These are phyloP conservation scores for Posidonia australis DNA, from an alignment of 106 monocot genomes.

Conservation along the genomic window DNA sequence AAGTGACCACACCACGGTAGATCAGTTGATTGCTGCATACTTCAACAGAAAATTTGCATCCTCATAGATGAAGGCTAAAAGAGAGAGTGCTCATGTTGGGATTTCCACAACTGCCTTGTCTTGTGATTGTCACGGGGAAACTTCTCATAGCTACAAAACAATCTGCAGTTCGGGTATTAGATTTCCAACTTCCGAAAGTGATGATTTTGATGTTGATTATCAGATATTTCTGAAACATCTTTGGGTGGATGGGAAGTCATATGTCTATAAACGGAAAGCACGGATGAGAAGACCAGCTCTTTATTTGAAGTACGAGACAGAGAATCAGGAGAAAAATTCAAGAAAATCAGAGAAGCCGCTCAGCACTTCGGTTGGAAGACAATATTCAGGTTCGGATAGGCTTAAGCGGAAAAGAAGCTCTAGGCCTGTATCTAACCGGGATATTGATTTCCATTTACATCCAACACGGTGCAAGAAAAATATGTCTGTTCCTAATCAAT, in stretches of 20 bases:
- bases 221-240: constrained; percentile 28
- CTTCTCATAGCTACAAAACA: too few species aligned
- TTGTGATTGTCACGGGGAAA: too few species aligned
- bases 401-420: background rate
- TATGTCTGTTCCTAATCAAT: background rate
- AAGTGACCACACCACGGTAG: too few species aligned
- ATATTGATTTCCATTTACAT: background rate
- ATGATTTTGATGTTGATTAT: constrained; percentile 24
- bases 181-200: too few species aligned
- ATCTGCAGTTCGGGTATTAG: too few species aligned
- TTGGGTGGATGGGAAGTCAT: constrained; percentile 21
- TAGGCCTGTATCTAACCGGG: too few species aligned
- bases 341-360: background rate
- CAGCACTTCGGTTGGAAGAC: background rate
- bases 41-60: too few species aligned
- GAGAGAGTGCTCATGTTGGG: too few species aligned
- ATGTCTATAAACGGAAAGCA: constrained; percentile 19
- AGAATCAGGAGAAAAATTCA: background rate
- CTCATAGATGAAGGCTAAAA: too few species aligned
- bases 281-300: background rate
- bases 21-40: too few species aligned
- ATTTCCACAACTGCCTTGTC: too few species aligned
- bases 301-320: constrained; percentile 25
- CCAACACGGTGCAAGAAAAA: background rate
- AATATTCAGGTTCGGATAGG: background rate